Evolutionary conservation across 441 rosid species (phyloP).

Genomic region (Capsella rubella): DNA sequence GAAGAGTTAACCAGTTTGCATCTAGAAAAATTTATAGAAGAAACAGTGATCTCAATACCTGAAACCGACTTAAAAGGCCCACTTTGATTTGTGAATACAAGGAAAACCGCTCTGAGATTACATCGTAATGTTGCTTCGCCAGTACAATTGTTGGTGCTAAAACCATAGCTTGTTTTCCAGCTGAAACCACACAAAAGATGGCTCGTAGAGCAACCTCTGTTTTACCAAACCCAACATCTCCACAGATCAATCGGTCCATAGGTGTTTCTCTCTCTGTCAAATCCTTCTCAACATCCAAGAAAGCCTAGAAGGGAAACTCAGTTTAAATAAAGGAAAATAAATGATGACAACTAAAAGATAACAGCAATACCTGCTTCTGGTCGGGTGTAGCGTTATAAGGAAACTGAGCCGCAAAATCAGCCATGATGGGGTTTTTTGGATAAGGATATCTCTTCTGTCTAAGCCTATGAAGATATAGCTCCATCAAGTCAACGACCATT

Average conservation of each 20-base stretch:
- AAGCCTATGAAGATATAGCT: conserved; percentile 90
- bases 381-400: conserved; percentile 91
- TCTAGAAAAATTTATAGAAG: conserved; percentile 20
- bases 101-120: conserved; percentile 82
- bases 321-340: conserved; percentile 19
- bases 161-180: conserved; percentile 97
- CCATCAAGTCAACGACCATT: conserved; percentile 99
- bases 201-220: conserved; percentile 98
- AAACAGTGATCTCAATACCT: conserved; percentile 58
- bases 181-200: conserved; percentile 81
- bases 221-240: conserved; percentile 99
- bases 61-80: conserved; percentile 94
- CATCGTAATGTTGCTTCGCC: conserved; percentile 96
- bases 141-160: conserved; percentile 94
- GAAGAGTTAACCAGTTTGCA: conserved; percentile 14
- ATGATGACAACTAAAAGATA: conserved; percentile 27
- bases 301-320: conserved; percentile 71
- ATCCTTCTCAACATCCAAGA: conserved; percentile 90
- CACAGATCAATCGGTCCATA: conserved; percentile 95
- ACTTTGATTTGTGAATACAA: conserved; percentile 65
- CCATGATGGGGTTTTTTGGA: conserved; percentile 69
- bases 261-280: conserved; percentile 94
- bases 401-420: conserved; percentile 75
- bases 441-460: conserved; percentile 87
- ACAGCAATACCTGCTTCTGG: conserved; percentile 75